phyloP scores from a whole-genome alignment of 257 asterid species.

The Capsicum baccatum region DNA sequence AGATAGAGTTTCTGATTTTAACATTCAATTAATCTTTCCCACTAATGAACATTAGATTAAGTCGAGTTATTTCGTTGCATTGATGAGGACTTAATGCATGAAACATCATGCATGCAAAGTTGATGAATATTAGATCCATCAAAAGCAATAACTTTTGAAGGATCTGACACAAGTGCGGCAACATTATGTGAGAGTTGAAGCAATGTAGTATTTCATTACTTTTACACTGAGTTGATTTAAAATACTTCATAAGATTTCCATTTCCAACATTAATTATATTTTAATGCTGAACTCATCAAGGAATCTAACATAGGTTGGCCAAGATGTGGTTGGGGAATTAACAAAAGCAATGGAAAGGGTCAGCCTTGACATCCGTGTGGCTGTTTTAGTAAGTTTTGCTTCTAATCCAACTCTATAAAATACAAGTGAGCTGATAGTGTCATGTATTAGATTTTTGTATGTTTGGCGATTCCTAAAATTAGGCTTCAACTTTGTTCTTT shows the following conservation, averaged over 20 bases:
- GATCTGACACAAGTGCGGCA: no score
- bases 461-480: constrained; percentile 20
- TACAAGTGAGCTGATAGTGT: no score
- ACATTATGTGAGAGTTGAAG: no score
- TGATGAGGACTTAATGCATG: not conserved
- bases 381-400: no score
- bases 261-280: not conserved
- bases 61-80: not conserved
- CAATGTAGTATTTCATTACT: not conserved
- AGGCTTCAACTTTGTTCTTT: constrained; percentile 30
- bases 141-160: no score
- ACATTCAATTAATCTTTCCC: no score
- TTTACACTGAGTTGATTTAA: not conserved
- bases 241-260: not conserved
- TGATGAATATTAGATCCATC: no score
- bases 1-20: constrained; percentile 21
- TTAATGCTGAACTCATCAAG: not conserved
- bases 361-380: no score
- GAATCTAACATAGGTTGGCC: constrained; percentile 60
- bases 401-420: no score
- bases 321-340: constrained; percentile 45
- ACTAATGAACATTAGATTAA: not conserved
- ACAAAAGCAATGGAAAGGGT: no score
- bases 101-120: not conserved
- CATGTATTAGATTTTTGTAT: no score